Evolutionary conservation across 2,329 filamentous ascomycete genomes (phyloP).

Genomic region (Echinosphaeria canescens): DNA sequence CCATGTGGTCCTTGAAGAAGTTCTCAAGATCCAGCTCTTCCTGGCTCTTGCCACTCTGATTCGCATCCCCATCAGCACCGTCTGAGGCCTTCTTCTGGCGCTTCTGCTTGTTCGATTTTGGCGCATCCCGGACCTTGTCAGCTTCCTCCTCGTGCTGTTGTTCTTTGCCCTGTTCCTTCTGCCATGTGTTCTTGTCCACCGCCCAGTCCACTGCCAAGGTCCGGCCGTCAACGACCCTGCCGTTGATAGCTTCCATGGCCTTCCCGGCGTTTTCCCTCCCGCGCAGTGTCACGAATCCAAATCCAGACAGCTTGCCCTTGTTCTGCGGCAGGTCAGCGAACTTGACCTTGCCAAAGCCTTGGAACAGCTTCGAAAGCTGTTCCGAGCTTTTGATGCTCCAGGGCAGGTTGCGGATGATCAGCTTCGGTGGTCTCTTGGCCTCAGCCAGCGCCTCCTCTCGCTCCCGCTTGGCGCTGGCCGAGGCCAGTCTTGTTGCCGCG

Average conservation of each 20-base stretch:
- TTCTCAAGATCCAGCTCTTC: slow-evolving; percentile 9
- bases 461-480: slow-evolving; percentile 22
- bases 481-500: slow-evolving; percentile 1
- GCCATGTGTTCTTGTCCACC: slow-evolving; percentile 77
- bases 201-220: slow-evolving; percentile 92
- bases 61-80: too few relatives aligned
- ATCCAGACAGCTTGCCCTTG: slow-evolving; percentile 59
- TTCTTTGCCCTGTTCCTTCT: slow-evolving; percentile 30
- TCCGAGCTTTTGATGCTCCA: slow-evolving; percentile 87
- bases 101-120: slow-evolving; percentile 7
- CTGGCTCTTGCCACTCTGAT: slow-evolving; percentile 12
- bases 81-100: slow-evolving; percentile 16
- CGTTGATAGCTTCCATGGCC: slow-evolving; percentile 69
- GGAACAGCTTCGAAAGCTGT: slow-evolving; percentile 59
- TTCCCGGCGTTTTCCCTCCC: slow-evolving; percentile 82
- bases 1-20: slow-evolving; percentile 14
- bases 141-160: slow-evolving; percentile 14
- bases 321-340: slow-evolving; percentile 66
- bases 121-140: slow-evolving; percentile 9
- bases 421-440: slow-evolving; percentile 41
- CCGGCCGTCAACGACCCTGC: slow-evolving; percentile 73
- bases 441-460: slow-evolving; percentile 37
- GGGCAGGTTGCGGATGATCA: slow-evolving; percentile 83
- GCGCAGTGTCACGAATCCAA: slow-evolving; percentile 79
- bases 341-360: slow-evolving; percentile 81